Conservation (phyloP, 331 rosid genomes). For the Stylosanthes scabra region DNA sequence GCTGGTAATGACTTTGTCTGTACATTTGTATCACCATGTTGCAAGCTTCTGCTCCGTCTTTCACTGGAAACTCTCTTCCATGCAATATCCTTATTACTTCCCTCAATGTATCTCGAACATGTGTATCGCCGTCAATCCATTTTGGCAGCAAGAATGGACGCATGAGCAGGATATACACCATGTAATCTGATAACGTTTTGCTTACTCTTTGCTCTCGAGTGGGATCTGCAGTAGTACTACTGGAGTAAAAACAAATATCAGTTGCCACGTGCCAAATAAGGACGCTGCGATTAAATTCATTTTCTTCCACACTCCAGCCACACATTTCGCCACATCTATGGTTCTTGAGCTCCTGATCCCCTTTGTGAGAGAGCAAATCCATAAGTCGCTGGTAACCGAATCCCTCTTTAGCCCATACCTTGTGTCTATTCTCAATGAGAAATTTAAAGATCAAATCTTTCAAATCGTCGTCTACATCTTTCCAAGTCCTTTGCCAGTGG, state of each 20-base stretch:
- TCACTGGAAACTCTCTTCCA: background rate
- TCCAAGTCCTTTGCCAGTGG: background rate
- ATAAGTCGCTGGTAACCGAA: background rate
- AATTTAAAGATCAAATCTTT: no score
- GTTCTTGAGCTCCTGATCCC: no score
- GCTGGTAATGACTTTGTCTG: background rate
- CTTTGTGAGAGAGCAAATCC: background rate
- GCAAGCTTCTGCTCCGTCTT: background rate
- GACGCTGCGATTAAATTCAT: background rate
- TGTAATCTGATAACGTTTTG: background rate
- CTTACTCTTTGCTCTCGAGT: background rate
- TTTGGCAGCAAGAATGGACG: background rate
- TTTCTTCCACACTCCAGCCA: background rate
- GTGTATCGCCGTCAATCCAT: background rate
- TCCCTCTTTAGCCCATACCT: no score
- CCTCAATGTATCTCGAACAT: background rate
- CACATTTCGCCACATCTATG: no score
- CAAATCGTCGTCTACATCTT: background rate
- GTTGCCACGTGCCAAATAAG: background rate
- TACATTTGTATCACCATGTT: background rate
- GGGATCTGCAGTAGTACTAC: no score
- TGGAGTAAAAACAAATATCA: background rate
- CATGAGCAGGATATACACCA: background rate
- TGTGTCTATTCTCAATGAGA: background rate
- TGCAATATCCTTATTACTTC: background rate